A percentile compares a stretch with the other conserved stretches of the same genome.
Evolutionary conservation across 768 basidiomycete genomes (phyloP).

Genomic region (Trametes cingulata): DNA sequence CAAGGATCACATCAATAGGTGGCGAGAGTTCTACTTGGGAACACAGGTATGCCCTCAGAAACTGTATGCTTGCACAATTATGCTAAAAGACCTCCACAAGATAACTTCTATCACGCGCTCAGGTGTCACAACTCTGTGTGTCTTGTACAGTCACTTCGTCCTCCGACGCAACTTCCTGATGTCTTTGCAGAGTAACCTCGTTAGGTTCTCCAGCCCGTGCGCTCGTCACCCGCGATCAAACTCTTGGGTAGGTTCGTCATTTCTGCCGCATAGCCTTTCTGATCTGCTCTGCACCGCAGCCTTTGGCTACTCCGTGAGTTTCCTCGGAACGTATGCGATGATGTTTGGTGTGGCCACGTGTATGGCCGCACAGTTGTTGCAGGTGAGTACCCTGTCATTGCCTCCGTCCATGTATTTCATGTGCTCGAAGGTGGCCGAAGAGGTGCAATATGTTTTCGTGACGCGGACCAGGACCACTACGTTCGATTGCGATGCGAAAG

Average conservation of each 20-base stretch:
- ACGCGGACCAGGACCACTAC: slow-evolving; percentile 12
- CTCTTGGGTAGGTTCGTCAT: background rate
- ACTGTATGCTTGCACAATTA: background rate
- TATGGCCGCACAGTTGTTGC: background rate
- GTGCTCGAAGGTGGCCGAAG: slow-evolving; percentile 1
- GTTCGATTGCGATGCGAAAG: background rate
- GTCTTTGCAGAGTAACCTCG: slow-evolving; percentile 6
- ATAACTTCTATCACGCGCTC: slow-evolving; percentile 5
- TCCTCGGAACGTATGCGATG: slow-evolving; percentile 8
- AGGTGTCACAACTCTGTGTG: background rate
- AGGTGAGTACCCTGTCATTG: background rate
- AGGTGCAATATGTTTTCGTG: slow-evolving; percentile 7
- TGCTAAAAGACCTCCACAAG: background rate
- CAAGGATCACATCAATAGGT: background rate
- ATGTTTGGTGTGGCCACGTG: slow-evolving; percentile 13
- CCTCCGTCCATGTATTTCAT: no score
- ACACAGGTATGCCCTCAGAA: background rate
- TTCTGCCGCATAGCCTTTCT: background rate
- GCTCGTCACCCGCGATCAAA: slow-evolving; percentile 3
- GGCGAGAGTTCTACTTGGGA: slow-evolving; percentile 4
- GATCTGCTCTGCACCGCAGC: background rate
- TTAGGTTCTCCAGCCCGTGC: slow-evolving; percentile 11
- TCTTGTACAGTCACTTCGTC: background rate
- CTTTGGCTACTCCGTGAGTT: slow-evolving; percentile 15
- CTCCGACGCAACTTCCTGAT: background rate